Evolutionary conservation across 2,329 filamentous ascomycete species (phyloP).

Genomic region (Arthrobotrys entomopaga): DNA sequence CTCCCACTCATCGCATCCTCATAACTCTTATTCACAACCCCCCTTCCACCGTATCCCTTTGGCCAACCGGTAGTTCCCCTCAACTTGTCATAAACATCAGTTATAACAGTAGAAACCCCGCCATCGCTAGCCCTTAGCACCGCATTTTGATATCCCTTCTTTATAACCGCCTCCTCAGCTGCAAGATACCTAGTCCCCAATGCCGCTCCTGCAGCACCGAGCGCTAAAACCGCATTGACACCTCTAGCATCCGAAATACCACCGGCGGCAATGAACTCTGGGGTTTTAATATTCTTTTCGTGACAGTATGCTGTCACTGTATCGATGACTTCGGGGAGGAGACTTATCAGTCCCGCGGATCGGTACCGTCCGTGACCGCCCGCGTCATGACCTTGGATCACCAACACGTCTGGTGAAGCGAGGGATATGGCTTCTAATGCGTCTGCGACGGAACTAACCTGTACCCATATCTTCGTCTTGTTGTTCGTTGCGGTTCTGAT

Average conservation of each 20-base stretch:
- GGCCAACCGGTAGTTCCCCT: constrained; percentile 71
- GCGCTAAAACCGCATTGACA: constrained; percentile 60
- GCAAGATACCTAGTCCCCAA: constrained; percentile 67
- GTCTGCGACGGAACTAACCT: constrained; percentile 60
- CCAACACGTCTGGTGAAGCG: constrained; percentile 60
- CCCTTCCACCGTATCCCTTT: constrained; percentile 68
- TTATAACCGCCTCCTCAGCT: constrained; percentile 64
- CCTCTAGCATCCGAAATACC: constrained; percentile 62
- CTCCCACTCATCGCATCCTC: constrained; percentile 62
- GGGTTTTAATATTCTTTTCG: background rate
- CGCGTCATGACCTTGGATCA: constrained; percentile 62
- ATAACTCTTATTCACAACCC: constrained; percentile 69
- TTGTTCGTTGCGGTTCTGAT: constrained; percentile 55
- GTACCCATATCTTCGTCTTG: constrained; percentile 57
- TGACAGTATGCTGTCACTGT: constrained; percentile 50
- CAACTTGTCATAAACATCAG: constrained; percentile 67
- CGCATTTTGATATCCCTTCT: constrained; percentile 65
- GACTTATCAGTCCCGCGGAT: constrained; percentile 60
- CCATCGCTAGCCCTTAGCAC: constrained; percentile 66
- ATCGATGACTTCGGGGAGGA: constrained; percentile 61
- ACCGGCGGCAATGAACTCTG: constrained; percentile 59
- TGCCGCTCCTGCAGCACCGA: constrained; percentile 63
- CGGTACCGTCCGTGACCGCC: constrained; percentile 61
- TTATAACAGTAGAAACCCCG: constrained; percentile 65
- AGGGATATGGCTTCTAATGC: constrained; percentile 58